These are phyloP conservation scores for Pythium brassicae DNA, from an alignment of 352 stramenopile species.

Conservation along the genomic window DNA sequence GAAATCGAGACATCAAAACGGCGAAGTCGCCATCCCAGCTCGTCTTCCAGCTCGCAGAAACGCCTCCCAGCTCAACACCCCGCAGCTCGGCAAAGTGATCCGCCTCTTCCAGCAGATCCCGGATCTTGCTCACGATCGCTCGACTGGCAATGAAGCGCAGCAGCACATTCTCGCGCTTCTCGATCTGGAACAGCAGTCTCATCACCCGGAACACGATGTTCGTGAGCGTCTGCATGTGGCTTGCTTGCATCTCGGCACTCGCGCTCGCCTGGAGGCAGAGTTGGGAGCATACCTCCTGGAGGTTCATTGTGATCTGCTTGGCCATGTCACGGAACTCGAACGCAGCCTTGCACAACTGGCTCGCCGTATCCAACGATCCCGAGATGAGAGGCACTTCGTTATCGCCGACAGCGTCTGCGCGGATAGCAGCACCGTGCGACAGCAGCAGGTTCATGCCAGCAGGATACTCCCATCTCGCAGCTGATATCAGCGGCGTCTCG, in stretches of 20 bases:
- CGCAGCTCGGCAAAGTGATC: background rate
- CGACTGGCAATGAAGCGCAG: background rate
- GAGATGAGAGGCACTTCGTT: background rate
- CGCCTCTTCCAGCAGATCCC: background rate
- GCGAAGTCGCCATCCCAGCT: background rate
- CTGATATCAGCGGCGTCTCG: constrained; percentile 3
- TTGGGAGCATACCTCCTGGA: background rate
- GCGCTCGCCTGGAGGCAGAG: background rate
- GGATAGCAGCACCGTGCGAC: background rate
- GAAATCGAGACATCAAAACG: background rate
- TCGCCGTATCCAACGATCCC: background rate
- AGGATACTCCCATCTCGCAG: background rate
- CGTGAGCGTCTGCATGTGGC: background rate
- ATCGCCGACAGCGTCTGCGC: background rate
- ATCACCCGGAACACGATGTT: constrained; percentile 3
- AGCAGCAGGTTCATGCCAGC: background rate
- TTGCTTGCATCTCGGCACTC: too few relatives aligned
- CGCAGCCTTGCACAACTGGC: background rate
- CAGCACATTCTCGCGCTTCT: background rate
- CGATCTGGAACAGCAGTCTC: constrained; percentile 1
- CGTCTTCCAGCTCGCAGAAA: background rate
- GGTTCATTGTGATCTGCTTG: background rate
- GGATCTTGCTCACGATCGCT: background rate
- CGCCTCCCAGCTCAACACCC: background rate
- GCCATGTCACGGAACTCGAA: background rate